These are phyloP conservation scores for Fraxinus baroniana DNA, from an alignment of 305 asterid species.

Conservation along the genomic window DNA sequence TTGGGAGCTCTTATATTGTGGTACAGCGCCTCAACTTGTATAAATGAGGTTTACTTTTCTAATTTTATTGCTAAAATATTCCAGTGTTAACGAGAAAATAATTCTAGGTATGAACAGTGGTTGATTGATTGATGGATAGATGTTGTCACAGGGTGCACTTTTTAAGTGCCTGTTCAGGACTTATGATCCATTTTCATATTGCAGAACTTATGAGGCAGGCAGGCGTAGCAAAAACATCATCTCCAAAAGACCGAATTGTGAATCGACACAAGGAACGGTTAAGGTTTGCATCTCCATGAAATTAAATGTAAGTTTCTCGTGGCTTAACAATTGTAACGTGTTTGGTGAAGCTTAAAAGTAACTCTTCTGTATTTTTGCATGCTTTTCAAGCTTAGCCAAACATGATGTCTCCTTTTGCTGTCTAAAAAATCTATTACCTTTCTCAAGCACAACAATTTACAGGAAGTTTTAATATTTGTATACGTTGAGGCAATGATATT, in stretches of 20 bases:
- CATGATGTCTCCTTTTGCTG: background rate
- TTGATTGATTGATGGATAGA: background rate
- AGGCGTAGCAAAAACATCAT: constrained; percentile 35
- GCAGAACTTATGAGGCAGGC: constrained; percentile 53
- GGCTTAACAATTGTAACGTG: background rate
- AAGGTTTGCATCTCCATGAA: constrained; percentile 42
- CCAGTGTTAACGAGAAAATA: background rate
- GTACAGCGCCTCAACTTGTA: background rate
- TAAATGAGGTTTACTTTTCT: background rate
- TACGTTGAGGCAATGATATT: background rate
- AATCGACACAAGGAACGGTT: constrained; percentile 31
- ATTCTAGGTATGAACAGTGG: background rate
- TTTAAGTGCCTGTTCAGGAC: background rate
- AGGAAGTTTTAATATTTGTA: constrained; percentile 2
- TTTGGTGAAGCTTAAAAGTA: background rate
- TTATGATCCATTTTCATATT: constrained; percentile 13
- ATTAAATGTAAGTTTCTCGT: constrained; percentile 6
- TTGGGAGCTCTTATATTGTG: background rate
- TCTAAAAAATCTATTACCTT: constrained; percentile 7
- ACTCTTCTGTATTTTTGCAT: background rate
- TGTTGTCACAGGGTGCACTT: background rate
- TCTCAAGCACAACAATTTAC: constrained; percentile 15
- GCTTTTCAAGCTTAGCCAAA: background rate
- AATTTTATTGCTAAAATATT: background rate
- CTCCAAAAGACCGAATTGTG: constrained; percentile 38